These are phyloP conservation scores for Mollisiaceae sp. DNA, from an alignment of 2,329 filamentous ascomycete genomes.

Conservation along the genomic window DNA sequence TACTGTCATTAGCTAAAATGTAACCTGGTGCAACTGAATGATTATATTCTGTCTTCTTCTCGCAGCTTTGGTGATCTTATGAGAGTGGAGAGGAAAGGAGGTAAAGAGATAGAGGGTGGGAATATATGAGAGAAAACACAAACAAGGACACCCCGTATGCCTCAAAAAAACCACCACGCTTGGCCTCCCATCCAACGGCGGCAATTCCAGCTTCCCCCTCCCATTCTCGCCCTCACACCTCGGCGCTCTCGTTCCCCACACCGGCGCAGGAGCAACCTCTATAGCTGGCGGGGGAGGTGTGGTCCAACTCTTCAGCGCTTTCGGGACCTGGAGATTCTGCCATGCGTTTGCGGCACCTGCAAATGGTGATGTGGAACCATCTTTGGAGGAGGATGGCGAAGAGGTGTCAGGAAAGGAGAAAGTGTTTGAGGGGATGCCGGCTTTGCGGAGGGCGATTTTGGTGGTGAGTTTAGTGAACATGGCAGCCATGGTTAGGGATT, in stretches of 20 bases:
- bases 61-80: not conserved
- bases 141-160: constrained; percentile 80
- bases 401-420: constrained; percentile 27
- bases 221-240: constrained; percentile 9
- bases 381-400: constrained; percentile 23
- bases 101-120: not conserved
- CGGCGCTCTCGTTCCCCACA: constrained; percentile 36
- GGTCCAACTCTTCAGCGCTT: constrained; percentile 38
- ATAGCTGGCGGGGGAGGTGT: constrained; percentile 38
- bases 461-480: constrained; percentile 43
- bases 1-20: constrained; percentile 14
- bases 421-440: constrained; percentile 38
- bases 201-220: constrained; percentile 44
- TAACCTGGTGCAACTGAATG: no score
- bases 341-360: constrained; percentile 35
- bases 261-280: constrained; percentile 34
- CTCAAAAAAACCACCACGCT: constrained; percentile 70
- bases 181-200: constrained; percentile 55
- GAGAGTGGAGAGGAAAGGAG: not conserved
- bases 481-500: not conserved
- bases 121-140: constrained; percentile 41
- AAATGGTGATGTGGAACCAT: constrained; percentile 30
- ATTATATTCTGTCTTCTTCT: no score
- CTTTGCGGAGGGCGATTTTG: constrained; percentile 42
- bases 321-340: constrained; percentile 38